phyloP scores from a whole-genome alignment of 1,139 yeast genomes.

The Nakaseomyces bracarensis region DNA sequence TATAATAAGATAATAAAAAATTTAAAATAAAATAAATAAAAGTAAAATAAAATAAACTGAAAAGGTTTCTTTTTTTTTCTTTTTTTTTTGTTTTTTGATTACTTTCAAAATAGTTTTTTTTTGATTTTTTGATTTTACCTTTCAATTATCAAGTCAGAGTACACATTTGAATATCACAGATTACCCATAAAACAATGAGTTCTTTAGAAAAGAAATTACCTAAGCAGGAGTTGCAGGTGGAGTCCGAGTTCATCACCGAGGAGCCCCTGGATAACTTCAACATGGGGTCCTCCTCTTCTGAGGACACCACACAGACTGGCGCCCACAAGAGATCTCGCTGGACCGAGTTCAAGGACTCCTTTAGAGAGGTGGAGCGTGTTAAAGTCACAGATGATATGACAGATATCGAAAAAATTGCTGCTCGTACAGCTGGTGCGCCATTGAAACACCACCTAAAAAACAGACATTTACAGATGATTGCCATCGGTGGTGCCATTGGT shows the following conservation, averaged over 20 bases:
- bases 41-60: no score
- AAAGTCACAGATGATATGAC: conserved; percentile 62
- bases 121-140: neutral
- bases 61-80: no score
- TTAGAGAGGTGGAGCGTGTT: conserved; percentile 45
- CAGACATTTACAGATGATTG: conserved; percentile 64
- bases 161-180: no score
- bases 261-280: conserved; percentile 10
- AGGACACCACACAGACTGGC: neutral
- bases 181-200: no score
- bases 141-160: no score
- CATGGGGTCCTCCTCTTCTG: conserved; percentile 3
- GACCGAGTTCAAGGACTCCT: conserved; percentile 42
- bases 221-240: conserved; percentile 6
- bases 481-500: conserved; percentile 60
- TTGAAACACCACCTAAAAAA: conserved; percentile 52
- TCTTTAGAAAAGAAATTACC: neutral
- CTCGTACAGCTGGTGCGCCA: conserved; percentile 62
- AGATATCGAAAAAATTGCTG: conserved; percentile 61
- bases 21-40: no score
- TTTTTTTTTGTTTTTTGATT: no score
- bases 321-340: neutral
- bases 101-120: no score
- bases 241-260: conserved; percentile 11
- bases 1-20: no score